phyloP scores from a whole-genome alignment of 2,329 filamentous ascomycete genomes.

The Ceratocystis albifundus region DNA sequence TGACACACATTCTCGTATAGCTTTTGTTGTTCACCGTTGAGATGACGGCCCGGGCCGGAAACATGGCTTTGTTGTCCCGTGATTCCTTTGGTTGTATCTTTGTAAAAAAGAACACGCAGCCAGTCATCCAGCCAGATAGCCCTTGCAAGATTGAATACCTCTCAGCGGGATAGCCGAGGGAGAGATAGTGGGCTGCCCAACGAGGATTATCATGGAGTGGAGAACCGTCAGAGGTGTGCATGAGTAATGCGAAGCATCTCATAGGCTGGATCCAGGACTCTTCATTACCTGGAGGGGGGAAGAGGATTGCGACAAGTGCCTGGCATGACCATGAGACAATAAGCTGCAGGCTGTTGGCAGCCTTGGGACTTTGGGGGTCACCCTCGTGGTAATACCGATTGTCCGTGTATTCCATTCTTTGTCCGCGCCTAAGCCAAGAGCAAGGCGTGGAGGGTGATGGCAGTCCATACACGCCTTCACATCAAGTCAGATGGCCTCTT shows the following conservation, averaged over 20 bases:
- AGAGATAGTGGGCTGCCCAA: neutral
- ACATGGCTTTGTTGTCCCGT: conserved; percentile 4
- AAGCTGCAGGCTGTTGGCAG: neutral
- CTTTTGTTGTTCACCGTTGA: neutral
- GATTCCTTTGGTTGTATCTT: neutral
- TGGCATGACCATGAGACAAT: neutral
- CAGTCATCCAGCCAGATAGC: neutral
- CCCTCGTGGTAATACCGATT: neutral
- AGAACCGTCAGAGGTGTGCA: conserved; percentile 28
- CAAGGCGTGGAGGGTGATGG: neutral
- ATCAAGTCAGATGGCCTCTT: neutral
- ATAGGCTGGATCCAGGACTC: neutral
- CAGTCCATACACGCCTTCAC: neutral
- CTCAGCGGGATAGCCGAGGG: neutral
- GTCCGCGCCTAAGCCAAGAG: neutral
- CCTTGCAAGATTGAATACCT: neutral
- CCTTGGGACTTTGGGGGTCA: neutral
- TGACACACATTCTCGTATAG: neutral
- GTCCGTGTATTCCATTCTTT: neutral
- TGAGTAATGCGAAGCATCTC: conserved; percentile 9
- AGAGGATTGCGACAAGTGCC: conserved; percentile 24
- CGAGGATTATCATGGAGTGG: neutral
- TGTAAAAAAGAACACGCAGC: neutral
- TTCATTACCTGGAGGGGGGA: conserved; percentile 11
- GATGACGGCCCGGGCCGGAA: neutral